These are phyloP conservation scores for Davidsoniella eucalypti DNA, from an alignment of 2,329 filamentous ascomycete species.

Conservation along the genomic window DNA sequence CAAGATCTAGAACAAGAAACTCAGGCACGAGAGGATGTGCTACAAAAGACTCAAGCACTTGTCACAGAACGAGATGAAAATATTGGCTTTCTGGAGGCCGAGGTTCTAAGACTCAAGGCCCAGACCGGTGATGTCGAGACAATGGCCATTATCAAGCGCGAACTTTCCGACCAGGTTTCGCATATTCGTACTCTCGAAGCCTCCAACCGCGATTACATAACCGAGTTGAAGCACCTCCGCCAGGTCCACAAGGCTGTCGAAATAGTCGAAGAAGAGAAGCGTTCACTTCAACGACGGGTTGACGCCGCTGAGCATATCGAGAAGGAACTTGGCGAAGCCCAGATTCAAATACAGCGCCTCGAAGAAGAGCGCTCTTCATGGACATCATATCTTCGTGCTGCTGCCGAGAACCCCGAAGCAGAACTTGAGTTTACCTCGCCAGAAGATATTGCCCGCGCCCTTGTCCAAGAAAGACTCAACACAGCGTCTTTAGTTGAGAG, in stretches of 20 bases:
- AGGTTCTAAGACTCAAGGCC: slow-evolving; percentile 69
- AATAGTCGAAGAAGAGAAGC: slow-evolving; percentile 89
- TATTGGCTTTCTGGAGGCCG: slow-evolving; percentile 62
- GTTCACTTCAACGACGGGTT: slow-evolving; percentile 60
- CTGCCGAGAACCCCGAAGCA: slow-evolving; percentile 36
- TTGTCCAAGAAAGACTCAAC: slow-evolving; percentile 68
- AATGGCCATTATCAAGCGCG: slow-evolving; percentile 66
- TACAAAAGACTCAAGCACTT: slow-evolving; percentile 48
- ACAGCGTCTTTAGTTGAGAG: slow-evolving; percentile 65
- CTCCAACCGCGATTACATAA: slow-evolving; percentile 60
- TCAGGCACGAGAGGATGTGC: slow-evolving; percentile 34
- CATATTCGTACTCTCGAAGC: slow-evolving; percentile 76
- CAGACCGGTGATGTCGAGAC: slow-evolving; percentile 78
- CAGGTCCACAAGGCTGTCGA: slow-evolving; percentile 76
- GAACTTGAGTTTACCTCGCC: slow-evolving; percentile 70
- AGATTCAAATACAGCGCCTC: slow-evolving; percentile 67
- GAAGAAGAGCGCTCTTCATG: slow-evolving; percentile 80
- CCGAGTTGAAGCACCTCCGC: slow-evolving; percentile 67
- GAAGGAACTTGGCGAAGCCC: slow-evolving; percentile 59
- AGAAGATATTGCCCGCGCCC: slow-evolving; percentile 68
- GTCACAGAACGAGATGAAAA: slow-evolving; percentile 52
- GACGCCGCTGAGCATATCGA: slow-evolving; percentile 59
- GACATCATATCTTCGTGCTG: slow-evolving; percentile 59
- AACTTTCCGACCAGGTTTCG: slow-evolving; percentile 80
- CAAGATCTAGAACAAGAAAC: slow-evolving; percentile 45